Conservation (phyloP, 345 rosid species). For the Dipteronia sinensis region DNA sequence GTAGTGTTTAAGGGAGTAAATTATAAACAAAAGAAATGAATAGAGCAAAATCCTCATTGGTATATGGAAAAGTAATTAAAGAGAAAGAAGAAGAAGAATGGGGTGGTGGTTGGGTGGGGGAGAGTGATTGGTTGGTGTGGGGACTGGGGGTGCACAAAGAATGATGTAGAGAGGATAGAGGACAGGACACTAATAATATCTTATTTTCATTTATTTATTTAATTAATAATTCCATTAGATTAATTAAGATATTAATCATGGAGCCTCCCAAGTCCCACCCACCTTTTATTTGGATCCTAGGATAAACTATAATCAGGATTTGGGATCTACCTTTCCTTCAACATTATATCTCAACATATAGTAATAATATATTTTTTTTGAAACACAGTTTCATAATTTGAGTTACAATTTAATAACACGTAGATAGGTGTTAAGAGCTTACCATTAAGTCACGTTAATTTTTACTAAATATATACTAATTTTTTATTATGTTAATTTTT, state of each 20-base stretch:
- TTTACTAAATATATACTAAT: no score
- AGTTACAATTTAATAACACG: no score
- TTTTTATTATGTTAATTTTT: no score
- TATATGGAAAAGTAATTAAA: conserved; percentile 18
- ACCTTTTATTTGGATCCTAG: background rate
- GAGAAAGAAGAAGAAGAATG: conserved; percentile 2
- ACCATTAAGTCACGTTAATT: no score
- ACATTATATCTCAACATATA: no score
- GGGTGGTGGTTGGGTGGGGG: conserved; percentile 13
- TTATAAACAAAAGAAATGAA: background rate
- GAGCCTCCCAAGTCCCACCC: background rate
- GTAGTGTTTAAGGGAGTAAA: background rate
- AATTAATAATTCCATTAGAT: background rate
- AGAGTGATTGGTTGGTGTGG: conserved; percentile 17
- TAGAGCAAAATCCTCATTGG: conserved; percentile 37
- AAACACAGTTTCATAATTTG: no score
- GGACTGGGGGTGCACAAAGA: conserved; percentile 7
- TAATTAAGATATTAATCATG: background rate
- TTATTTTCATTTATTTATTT: background rate
- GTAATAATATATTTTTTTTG: no score
- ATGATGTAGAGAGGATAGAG: conserved; percentile 20
- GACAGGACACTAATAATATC: conserved; percentile 8
- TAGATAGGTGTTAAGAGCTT: no score
- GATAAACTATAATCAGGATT: background rate
- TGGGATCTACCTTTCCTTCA: no score